Base-by-base conservation (phyloP, 768 basidiomycete species). In the Phanerochaete carnosa region DNA sequence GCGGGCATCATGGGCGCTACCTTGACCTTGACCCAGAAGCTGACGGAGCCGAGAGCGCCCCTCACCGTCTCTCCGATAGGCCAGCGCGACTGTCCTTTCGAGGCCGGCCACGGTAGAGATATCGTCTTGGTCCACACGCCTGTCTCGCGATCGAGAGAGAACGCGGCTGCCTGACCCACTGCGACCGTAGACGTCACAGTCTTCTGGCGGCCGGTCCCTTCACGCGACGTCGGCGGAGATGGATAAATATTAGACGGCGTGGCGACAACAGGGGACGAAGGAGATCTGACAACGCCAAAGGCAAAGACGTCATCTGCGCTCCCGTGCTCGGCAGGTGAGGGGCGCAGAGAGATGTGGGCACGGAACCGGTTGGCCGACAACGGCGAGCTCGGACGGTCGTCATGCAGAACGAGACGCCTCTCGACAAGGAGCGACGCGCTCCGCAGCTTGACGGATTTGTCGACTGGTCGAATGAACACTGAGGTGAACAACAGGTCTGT, bases 51-150 rank as follows among this genome's bases (percentile, higher is more conserved):
- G 64, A 88, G 71, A 52, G 83, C 78, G 47, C 87, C 87, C 62
- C 80, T 77, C 64, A 91, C 82, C 29, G 89, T 88, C 76, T 92
- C 90, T 12, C 92, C 92, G 58, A 89, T 81, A 9, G 90, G 82
- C 89, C 92, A 94, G 22, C 88, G 84, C 67, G 82, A 86, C 60
- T 81, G 80, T 2, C 87, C 83, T 68, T 86, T 88, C 58, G 81
- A 73, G 33, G 83, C 80, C 15, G 90, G 89, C 87, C 90, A 90
- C 64, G 86, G 85, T 39, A 91, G 72, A 8, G 86, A 85, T 46
- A 92, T 73, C 0, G 82, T 87, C 69, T 87, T 86, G 33, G 72
- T 79, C 83, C 83, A 88, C 7, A 84, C 72, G 37, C 87, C 87
- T 45, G 80, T 73, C 1, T 77, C 68, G 19, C 45, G 7, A 66